Base-by-base conservation (phyloP, 2,329 filamentous ascomycete genomes). In the Fusarium udum region DNA sequence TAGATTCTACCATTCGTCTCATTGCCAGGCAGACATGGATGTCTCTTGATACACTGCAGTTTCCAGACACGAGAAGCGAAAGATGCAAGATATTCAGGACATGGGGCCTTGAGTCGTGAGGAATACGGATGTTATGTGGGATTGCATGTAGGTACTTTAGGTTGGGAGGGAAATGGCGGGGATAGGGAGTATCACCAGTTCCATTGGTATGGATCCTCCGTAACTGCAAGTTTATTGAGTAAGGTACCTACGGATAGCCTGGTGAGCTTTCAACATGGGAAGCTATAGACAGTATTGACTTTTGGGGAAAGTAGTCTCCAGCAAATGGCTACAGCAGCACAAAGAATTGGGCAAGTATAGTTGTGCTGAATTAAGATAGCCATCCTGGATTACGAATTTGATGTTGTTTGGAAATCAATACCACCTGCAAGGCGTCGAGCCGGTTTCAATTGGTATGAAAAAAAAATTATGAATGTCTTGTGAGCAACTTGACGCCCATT, bases 401-500 rank as follows among this genome's bases (percentile, higher is more conserved):
- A 32, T 48, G 28, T 49, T 34, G 45, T 57, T 67, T 63, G 53
- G 20, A 34, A 36, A 60, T 28, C 52, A 59, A 51, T 66, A 26
- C 24, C 49, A 36, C 48, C 48, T 24, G 16, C 32, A 37, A 53
- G 49, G 16, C 52, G 26, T 67, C 26, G 22, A 68, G 46, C 37
- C 42, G 46, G 45, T 51, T 61, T 46, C 67, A 71, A 71, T 64
- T 64, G 60, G 67, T 64, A 64, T 43, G 48, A 51, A 24, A 16
- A 24, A 24, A 24, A 52, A 37, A 69, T 64, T 36, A 71, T 67
- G 46, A 61, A 65, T 49, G 75, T 76, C 69, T 73, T 64, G 75
- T 72, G 64, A 76, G 69, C 72, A 69, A 62, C 57, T 43, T 64
- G 49, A 73, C 60, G 53, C 63, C 71, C 61, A 72, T 74, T 69